These are phyloP conservation scores for Aspergillus japonicus DNA, from an alignment of 2,329 filamentous ascomycete genomes.

Conservation along the genomic window DNA sequence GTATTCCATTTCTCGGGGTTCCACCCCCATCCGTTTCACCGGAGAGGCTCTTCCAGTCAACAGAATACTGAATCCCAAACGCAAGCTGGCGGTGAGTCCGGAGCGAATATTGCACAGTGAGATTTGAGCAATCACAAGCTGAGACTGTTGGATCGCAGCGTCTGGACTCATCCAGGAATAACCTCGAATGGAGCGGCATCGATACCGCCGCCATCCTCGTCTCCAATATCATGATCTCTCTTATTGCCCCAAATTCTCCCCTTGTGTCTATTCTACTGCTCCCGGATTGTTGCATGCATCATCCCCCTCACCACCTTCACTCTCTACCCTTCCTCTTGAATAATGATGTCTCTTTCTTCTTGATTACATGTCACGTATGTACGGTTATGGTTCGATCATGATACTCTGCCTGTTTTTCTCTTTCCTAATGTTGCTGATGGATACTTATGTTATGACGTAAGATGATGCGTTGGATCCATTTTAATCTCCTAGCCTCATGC, in stretches of 20 bases:
- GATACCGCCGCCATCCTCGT: not conserved
- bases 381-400: not conserved
- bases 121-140: not conserved
- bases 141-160: not conserved
- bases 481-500: not conserved
- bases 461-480: not conserved
- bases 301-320: not conserved
- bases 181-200: not conserved
- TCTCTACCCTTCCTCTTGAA: not conserved
- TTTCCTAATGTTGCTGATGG: not conserved
- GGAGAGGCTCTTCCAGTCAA: constrained; percentile 33
- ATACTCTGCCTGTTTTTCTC: not conserved
- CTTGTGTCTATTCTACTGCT: not conserved
- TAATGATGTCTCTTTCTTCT: not conserved
- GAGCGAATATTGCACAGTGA: not conserved
- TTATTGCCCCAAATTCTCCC: not conserved
- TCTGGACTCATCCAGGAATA: not conserved
- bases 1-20: constrained; percentile 39
- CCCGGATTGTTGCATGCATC: not conserved
- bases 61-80: constrained; percentile 2
- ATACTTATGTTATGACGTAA: not conserved
- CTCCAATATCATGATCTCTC: not conserved
- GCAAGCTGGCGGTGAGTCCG: not conserved
- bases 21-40: constrained; percentile 37
- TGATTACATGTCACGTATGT: not conserved